phyloP scores from a whole-genome alignment of 2,329 filamentous ascomycete genomes.

The Purpureocillium lavendulum region DNA sequence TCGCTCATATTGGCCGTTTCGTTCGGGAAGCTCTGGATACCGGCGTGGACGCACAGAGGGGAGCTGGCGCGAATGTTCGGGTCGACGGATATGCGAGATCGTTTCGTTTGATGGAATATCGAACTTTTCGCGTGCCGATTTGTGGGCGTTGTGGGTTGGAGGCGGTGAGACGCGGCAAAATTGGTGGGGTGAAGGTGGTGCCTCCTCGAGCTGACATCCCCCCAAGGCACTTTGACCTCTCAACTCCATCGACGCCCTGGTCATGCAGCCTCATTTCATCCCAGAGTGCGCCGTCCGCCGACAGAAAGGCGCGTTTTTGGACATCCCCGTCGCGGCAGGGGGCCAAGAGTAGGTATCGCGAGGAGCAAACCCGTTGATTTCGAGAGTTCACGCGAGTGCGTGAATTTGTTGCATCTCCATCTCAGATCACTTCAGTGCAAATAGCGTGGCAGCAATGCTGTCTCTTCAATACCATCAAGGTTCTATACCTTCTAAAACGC shows the following conservation, averaged over 20 bases:
- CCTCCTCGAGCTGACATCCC: too few relatives aligned
- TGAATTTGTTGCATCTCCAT: neutral
- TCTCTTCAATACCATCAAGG: neutral
- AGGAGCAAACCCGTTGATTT: neutral
- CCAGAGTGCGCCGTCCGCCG: too few relatives aligned
- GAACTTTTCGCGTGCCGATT: conserved; percentile 32
- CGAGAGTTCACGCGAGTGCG: neutral
- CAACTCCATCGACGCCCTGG: neutral
- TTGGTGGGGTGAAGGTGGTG: conserved; percentile 4
- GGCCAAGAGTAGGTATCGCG: neutral
- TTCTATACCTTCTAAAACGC: conserved; percentile 1
- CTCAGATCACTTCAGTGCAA: neutral
- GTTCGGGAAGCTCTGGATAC: neutral
- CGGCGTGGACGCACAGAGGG: conserved; percentile 5
- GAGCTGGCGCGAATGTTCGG: conserved; percentile 16
- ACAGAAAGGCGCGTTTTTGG: too few relatives aligned
- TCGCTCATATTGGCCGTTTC: conserved; percentile 45
- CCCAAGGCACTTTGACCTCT: too few relatives aligned
- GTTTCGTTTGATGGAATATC: conserved; percentile 28
- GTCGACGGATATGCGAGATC: conserved; percentile 7
- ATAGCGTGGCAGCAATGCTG: neutral
- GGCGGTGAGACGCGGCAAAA: conserved; percentile 31
- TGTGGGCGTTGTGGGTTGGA: conserved; percentile 35
- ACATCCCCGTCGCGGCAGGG: too few relatives aligned
- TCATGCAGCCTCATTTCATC: neutral